Evolutionary conservation across 768 basidiomycete genomes (phyloP).

Genomic region (Kwoniella dendrophila): DNA sequence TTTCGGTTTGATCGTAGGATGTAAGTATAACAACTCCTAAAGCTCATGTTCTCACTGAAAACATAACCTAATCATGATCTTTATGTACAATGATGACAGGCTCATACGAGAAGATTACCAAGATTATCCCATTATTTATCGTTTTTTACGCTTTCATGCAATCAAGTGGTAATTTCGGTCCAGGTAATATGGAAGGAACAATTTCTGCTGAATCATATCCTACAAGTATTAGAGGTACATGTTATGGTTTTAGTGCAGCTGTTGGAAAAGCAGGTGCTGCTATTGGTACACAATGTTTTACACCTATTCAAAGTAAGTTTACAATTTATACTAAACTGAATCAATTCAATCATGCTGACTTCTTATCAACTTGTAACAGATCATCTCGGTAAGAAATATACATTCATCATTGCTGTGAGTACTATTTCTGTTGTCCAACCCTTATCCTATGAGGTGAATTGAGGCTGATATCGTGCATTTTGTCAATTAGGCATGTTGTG

Average conservation of each 20-base stretch:
- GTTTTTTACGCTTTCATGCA: slow-evolving; percentile 75
- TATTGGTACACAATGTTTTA: slow-evolving; percentile 43
- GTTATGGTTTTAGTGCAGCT: slow-evolving; percentile 61
- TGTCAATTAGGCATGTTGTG: slow-evolving; percentile 33
- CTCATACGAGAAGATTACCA: slow-evolving; percentile 66
- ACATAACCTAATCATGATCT: background rate
- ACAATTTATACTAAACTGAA: background rate
- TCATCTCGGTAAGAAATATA: slow-evolving; percentile 43
- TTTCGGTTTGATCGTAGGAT: slow-evolving; percentile 56
- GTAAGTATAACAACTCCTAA: slow-evolving; percentile 7
- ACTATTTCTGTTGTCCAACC: background rate
- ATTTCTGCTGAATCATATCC: slow-evolving; percentile 44
- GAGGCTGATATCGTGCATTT: too few relatives aligned
- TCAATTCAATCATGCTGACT: background rate
- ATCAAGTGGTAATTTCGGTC: slow-evolving; percentile 67
- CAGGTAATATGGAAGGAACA: slow-evolving; percentile 63
- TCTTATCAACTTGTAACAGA: slow-evolving; percentile 5
- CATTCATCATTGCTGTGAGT: slow-evolving; percentile 45
- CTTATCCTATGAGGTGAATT: too few relatives aligned
- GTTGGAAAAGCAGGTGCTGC: slow-evolving; percentile 62
- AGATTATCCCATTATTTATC: slow-evolving; percentile 68
- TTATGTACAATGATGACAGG: background rate
- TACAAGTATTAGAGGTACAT: slow-evolving; percentile 70
- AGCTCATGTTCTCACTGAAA: slow-evolving; percentile 34
- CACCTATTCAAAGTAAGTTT: slow-evolving; percentile 35